Base-by-base conservation (phyloP, 2,329 filamentous ascomycete genomes). In the Dactylellina cionopaga region DNA sequence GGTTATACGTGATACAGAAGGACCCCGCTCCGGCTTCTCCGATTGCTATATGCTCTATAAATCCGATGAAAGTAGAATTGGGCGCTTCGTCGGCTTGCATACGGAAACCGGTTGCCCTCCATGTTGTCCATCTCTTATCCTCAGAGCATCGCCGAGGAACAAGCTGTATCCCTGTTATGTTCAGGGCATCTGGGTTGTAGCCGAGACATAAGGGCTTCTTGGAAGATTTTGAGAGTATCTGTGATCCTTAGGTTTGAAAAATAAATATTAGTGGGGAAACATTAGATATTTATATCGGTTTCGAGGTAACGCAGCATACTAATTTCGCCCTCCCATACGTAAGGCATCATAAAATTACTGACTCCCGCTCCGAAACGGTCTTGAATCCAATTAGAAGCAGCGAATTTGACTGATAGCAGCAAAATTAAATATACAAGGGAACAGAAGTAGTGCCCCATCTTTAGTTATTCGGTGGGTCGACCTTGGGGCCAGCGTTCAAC, bases 281-380 rank as follows among this genome's bases (percentile, higher is more conserved):
- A n/a, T 37, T 27, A n/a, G 22, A 2, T 47, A 47, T 47, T 27
- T 13, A n/a, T 35, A 6, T 35, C 31, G 13, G 31, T 6, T 6
- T n/a, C 31, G 49, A 25, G 17, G 5, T n/a, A 44, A 22, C 27
- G 13, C 39, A 13, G 9, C 39, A 19, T 33, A 58, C 54, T 33
- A 27, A 58, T 58, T 46, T 58, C 39, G 3, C 54, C 54, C n/a
- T 44, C 25, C 37, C 39, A 58, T n/a, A 25, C n/a, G 19, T 58
- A 46, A 15, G 39, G 25, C 3, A 33, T 13, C 6, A 13, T 33
- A 6, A 39, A 13, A 15, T 10, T 39, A 39, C 4, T 5, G 11
- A 3, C 3, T n/a, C 11, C 13, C 4, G 35, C 35, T 39, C 13
- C 35, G 5, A n/a, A 13, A 33, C 31, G 13, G 31, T 33, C 13